Percentiles rank a stretch among this genome's conserved stretches.
Conservation (phyloP, 352 stramenopile genomes). For the Phytophthora sojae region DNA sequence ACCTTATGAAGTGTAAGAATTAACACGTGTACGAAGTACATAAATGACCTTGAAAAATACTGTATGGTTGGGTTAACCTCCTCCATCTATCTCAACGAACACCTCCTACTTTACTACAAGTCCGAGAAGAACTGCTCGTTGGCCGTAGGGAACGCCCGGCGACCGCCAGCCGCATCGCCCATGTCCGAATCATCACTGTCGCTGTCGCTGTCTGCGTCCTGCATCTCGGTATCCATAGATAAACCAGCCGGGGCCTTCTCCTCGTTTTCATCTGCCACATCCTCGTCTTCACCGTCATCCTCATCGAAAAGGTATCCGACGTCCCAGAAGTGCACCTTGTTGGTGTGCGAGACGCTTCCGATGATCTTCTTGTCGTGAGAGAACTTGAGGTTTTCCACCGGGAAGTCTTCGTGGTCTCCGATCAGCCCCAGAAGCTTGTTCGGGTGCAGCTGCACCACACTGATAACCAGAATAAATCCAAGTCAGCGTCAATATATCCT, state of each 20-base stretch:
- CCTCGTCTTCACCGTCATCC: conserved; percentile 78
- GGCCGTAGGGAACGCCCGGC: conserved; percentile 66
- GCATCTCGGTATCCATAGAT: conserved; percentile 76
- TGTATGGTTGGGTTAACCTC: conserved; percentile 30
- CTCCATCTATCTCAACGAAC: conserved; percentile 33
- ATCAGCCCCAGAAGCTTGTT: conserved; percentile 97
- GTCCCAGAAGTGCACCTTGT: conserved; percentile 97
- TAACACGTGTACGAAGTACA: not conserved
- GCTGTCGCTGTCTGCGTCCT: conserved; percentile 86
- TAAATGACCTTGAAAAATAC: conserved; percentile 29
- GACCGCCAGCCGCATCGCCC: conserved; percentile 35
- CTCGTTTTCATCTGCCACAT: conserved; percentile 67
- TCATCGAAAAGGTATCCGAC: conserved; percentile 93
- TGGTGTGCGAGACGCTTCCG: conserved; percentile 94
- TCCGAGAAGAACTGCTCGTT: conserved; percentile 89
- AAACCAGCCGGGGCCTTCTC: conserved; percentile 44
- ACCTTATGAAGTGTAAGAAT: not conserved
- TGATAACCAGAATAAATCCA: conserved; percentile 21
- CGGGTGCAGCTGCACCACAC: conserved; percentile 95
- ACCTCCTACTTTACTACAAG: conserved; percentile 48
- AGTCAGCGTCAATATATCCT: conserved; percentile 6
- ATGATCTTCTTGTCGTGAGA: conserved; percentile 91
- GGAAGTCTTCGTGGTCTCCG: conserved; percentile 96
- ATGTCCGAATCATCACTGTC: conserved; percentile 75
- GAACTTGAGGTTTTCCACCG: conserved; percentile 93